Percentiles rank a stretch among this genome's conserved stretches.
Conservation (phyloP, 768 basidiomycete species). For the Pleurotus citrinopileatus region DNA sequence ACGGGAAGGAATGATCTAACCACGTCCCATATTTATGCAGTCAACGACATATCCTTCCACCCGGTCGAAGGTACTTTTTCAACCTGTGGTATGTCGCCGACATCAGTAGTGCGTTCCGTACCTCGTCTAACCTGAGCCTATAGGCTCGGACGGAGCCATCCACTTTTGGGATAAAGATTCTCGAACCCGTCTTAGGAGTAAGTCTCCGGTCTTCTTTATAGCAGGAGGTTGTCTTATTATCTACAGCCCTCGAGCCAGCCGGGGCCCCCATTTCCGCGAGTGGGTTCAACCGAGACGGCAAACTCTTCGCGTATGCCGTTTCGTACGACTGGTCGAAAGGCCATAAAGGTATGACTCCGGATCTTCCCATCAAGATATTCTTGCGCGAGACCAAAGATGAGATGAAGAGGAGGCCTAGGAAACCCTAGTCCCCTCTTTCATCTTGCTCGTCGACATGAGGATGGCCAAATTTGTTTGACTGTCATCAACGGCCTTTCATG, state of each 20-base stretch:
- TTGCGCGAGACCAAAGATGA: constrained; percentile 85
- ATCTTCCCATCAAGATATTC: constrained; percentile 77
- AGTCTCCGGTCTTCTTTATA: constrained; percentile 17
- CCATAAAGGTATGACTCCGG: constrained; percentile 76
- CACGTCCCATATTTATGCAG: constrained; percentile 68
- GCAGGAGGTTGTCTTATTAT: not conserved
- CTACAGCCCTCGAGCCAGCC: constrained; percentile 47
- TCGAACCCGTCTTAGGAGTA: constrained; percentile 88
- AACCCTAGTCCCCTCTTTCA: too few species aligned
- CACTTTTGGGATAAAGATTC: constrained; percentile 96
- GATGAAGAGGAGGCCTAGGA: constrained; percentile 60
- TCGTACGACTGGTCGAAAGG: constrained; percentile 96
- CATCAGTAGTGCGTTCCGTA: not conserved
- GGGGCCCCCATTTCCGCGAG: constrained; percentile 78
- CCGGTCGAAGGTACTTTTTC: constrained; percentile 83
- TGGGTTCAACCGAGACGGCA: constrained; percentile 84
- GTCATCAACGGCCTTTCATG: too few species aligned
- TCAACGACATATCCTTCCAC: constrained; percentile 87
- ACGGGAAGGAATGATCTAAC: constrained; percentile 42
- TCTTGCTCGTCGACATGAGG: too few species aligned
- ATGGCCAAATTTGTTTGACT: too few species aligned
- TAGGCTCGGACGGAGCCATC: constrained; percentile 82
- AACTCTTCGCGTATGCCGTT: constrained; percentile 87
- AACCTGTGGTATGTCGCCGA: constrained; percentile 69
- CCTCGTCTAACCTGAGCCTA: not conserved